These are phyloP conservation scores for Hemileccinum impolitum DNA, from an alignment of 768 basidiomycete species.

Conservation along the genomic window DNA sequence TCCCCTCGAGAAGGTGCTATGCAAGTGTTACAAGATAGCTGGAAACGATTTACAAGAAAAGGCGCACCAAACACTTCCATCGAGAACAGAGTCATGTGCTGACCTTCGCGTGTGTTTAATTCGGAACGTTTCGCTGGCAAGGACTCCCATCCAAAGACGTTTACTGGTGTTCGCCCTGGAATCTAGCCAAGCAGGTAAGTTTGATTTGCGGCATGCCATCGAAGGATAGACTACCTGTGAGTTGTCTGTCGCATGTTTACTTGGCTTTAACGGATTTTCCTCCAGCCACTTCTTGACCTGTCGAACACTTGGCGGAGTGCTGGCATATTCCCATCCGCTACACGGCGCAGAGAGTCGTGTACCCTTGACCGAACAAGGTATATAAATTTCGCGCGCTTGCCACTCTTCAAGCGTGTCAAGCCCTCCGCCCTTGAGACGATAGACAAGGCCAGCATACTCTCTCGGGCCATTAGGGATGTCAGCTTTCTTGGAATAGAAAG, in stretches of 20 bases:
- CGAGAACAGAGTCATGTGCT: constrained; percentile 75
- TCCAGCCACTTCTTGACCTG: constrained; percentile 56
- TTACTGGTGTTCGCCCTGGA: constrained; percentile 72
- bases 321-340: constrained; percentile 80
- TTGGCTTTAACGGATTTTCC: constrained; percentile 17
- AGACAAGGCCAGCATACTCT: constrained; percentile 80
- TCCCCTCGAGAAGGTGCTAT: constrained; percentile 59
- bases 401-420: constrained; percentile 62
- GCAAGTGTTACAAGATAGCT: not conserved
- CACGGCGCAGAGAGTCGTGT: constrained; percentile 29
- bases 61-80: constrained; percentile 81
- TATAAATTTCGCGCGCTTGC: constrained; percentile 23
- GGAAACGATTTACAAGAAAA: not conserved
- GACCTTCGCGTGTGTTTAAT: constrained; percentile 50
- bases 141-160: constrained; percentile 64
- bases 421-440: constrained; percentile 62
- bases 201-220: not conserved
- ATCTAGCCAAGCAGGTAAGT: constrained; percentile 41
- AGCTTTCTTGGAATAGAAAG: constrained; percentile 68
- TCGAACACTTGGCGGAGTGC: constrained; percentile 58
- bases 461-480: constrained; percentile 69
- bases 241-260: constrained; percentile 24
- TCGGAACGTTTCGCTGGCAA: constrained; percentile 44
- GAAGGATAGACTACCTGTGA: constrained; percentile 48
- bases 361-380: not conserved